phyloP scores from a whole-genome alignment of 2,329 filamentous ascomycete species.

The Penicillium sp. region DNA sequence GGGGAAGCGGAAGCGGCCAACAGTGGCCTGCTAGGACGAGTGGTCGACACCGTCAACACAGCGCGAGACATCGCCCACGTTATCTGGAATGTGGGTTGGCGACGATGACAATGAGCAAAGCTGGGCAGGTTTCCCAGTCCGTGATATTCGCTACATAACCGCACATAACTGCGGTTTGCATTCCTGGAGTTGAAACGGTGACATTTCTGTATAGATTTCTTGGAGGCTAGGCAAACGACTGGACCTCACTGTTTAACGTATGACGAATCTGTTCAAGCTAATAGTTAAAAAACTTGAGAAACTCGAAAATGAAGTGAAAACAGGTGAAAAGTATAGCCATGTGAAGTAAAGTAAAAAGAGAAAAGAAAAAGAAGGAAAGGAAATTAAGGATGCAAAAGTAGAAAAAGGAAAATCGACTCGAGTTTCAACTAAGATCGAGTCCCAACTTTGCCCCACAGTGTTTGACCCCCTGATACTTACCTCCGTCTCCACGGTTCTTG shows the following conservation, averaged over 20 bases:
- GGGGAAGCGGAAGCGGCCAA: constrained; percentile 59
- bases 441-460: constrained; percentile 9
- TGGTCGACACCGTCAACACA: constrained; percentile 71
- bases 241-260: neutral
- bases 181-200: neutral
- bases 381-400: neutral
- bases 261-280: neutral
- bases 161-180: neutral
- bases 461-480: constrained; percentile 5
- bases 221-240: neutral
- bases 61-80: constrained; percentile 61
- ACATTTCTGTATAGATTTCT: neutral
- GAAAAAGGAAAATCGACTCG: neutral
- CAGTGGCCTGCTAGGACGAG: constrained; percentile 66
- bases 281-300: neutral
- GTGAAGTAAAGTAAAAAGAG: too few relatives aligned
- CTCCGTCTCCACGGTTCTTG: constrained; percentile 4
- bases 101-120: constrained; percentile 37
- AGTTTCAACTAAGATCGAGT: neutral
- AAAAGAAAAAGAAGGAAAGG: too few relatives aligned
- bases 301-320: neutral
- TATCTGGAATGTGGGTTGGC: constrained; percentile 63
- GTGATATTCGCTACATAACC: neutral
- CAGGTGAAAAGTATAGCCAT: neutral
- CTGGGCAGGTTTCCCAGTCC: constrained; percentile 3